A percentile compares a stretch with the other conserved stretches of the same genome.
Conservation (phyloP, 371 early-diverging fungal species). For the Mucor indicus region DNA sequence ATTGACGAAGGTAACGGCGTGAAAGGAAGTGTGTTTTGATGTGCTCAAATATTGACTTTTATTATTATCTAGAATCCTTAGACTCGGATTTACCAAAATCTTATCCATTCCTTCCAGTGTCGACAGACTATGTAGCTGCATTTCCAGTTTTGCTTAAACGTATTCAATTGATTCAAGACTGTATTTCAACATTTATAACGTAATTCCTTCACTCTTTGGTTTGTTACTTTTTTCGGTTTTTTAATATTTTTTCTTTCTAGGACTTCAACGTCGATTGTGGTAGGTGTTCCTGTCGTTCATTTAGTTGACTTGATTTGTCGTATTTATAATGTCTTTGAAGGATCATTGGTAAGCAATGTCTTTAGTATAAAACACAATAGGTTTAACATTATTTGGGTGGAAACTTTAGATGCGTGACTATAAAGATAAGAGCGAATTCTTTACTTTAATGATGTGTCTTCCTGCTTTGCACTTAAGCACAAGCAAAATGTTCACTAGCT, state of each 20-base stretch:
- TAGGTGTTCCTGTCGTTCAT: constrained; percentile 41
- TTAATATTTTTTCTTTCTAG: constrained; percentile 13
- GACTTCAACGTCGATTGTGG: constrained; percentile 23
- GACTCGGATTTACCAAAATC: constrained; percentile 12
- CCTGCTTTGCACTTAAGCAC: constrained; percentile 39
- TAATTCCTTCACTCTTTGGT: constrained; percentile 14
- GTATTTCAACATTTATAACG: constrained; percentile 37
- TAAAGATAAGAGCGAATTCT: constrained; percentile 37
- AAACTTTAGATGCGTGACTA: constrained; percentile 31
- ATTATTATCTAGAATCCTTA: constrained; percentile 17
- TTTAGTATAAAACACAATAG: background rate
- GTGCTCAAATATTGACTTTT: background rate
- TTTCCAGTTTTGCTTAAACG: constrained; percentile 41
- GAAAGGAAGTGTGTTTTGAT: background rate
- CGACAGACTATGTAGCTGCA: constrained; percentile 33
- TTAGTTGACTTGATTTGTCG: constrained; percentile 44
- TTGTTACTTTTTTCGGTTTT: background rate
- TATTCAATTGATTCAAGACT: constrained; percentile 30
- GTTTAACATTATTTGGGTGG: background rate
- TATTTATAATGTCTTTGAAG: constrained; percentile 44
- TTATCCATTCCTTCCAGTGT: constrained; percentile 28
- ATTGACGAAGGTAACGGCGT: constrained; percentile 57
- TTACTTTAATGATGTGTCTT: constrained; percentile 37
- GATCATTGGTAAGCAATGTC: constrained; percentile 34
- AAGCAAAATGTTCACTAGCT: constrained; percentile 35